Percentiles rank a stretch among this genome's conserved stretches.
Conservation (phyloP, 208 protist species). For the Leishmania aethiopica region DNA sequence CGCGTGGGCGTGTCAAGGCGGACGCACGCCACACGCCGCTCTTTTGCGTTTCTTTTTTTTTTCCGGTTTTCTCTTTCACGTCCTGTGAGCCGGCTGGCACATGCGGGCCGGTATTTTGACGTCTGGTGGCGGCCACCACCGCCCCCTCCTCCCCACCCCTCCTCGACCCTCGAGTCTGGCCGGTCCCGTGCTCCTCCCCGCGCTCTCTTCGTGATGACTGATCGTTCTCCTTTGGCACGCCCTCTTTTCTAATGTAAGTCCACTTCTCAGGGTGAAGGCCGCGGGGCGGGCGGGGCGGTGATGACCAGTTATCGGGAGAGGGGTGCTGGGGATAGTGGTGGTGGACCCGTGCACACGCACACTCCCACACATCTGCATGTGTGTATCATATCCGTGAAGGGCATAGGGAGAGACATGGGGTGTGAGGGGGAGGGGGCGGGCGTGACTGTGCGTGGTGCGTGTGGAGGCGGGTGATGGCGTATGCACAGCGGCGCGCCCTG, state of each 20-base stretch:
- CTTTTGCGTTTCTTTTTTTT: neutral
- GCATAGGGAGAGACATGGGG: neutral
- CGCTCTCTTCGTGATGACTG: neutral
- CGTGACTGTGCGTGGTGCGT: neutral
- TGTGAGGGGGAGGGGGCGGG: neutral
- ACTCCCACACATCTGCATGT: neutral
- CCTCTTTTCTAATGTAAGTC: neutral
- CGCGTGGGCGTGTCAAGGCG: neutral
- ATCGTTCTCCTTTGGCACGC: neutral
- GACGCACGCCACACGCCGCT: neutral
- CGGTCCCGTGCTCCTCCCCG: neutral
- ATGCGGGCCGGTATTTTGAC: neutral
- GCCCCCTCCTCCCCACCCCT: neutral
- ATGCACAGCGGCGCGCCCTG: neutral
- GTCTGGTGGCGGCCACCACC: neutral
- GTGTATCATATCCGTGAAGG: neutral
- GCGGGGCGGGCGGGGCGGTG: neutral
- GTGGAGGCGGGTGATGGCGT: neutral
- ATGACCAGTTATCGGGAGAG: neutral
- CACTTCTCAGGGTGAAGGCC: neutral
- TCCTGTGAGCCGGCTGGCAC: neutral
- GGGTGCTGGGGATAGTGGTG: neutral
- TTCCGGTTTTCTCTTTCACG: neutral
- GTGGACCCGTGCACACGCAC: neutral
- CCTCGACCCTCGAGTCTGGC: neutral